Evolutionary conservation across 768 basidiomycete species (phyloP), one percentile per base, ranked within the genome.

Genomic region (Antrodiella citrinella): DNA sequence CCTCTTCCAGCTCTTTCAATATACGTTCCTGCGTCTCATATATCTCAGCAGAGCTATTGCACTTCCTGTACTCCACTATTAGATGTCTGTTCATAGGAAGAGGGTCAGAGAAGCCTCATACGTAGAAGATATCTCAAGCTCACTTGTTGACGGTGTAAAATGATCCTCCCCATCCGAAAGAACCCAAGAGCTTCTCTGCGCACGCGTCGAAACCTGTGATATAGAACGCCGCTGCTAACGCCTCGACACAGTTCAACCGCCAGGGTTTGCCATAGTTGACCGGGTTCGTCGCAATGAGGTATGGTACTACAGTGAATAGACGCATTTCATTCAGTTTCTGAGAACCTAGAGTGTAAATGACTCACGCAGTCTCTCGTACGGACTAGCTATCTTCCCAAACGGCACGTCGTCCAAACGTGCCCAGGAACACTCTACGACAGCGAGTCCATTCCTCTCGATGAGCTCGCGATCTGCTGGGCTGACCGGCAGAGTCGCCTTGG

Each of bases 391-490:
- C 69, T 97, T 98, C 46, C 75, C 72, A 62, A 96, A 99, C 1
- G 96, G 96, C 5, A 99, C 84, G 50, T 98, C 96, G 43, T 91
- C 91, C 5, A 98, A 67, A 19, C 93, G 79, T 1, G 96, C 95
- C 96, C 96, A 99, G 3, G 91, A 95, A 64, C 95, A 98, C 63
- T 99, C 96, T 2, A 99, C 91, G n/a, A 99, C 96, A 0, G 95
- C 96, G 4, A 97, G 68, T 0, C 96, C 96, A 26, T 72, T 71
- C 42, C 74, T 71, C 0, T 77, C 69, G 7, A 98, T 72, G 50
- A 94, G 80, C 3, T 85, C 82, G n/a, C 81, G 77, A 61, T 99
- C 96, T 1, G 84, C 76, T 0, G 91, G 92, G 43, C 82, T 87
- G 19, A 97, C 75, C 20, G 86, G 71, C 57, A 79, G 74, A 23